A percentile compares a stretch with the other conserved stretches of the same genome.
phyloP scores from a whole-genome alignment of 2,329 filamentous ascomycete species.

The Aotearoamyces nothofagi region DNA sequence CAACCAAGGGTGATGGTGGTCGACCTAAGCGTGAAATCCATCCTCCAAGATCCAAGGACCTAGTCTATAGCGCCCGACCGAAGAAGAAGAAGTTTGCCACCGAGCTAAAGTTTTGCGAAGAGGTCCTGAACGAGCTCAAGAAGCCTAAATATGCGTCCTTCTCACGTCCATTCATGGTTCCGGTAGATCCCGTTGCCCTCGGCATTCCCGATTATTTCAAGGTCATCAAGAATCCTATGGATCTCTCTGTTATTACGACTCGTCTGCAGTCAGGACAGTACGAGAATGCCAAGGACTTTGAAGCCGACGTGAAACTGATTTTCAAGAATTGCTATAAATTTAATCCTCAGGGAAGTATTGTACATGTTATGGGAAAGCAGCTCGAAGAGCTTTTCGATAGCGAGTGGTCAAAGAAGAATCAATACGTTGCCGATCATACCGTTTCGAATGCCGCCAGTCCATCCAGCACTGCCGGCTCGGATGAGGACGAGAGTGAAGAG shows the following conservation, averaged over 20 bases:
- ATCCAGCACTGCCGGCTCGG: conserved; percentile 52
- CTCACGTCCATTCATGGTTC: conserved; percentile 62
- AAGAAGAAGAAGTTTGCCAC: conserved; percentile 83
- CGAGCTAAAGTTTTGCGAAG: conserved; percentile 81
- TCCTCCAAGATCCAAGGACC: conserved; percentile 75
- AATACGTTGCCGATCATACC: conserved; percentile 66
- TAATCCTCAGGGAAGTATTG: conserved; percentile 66
- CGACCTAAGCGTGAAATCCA: conserved; percentile 90
- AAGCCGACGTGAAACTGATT: conserved; percentile 68
- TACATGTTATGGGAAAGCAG: conserved; percentile 55
- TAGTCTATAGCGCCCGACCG: conserved; percentile 74
- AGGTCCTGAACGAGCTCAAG: conserved; percentile 63
- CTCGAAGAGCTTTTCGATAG: conserved; percentile 62
- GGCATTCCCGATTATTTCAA: conserved; percentile 90
- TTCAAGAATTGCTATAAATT: conserved; percentile 86
- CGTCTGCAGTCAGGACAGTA: conserved; percentile 73
- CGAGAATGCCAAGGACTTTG: conserved; percentile 68
- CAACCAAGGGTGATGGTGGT: conserved; percentile 57
- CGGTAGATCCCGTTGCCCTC: conserved; percentile 86
- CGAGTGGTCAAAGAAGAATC: conserved; percentile 64
- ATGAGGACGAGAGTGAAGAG: conserved; percentile 50
- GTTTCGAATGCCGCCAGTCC: conserved; percentile 45
- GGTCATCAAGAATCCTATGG: conserved; percentile 95
- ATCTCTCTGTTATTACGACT: conserved; percentile 64
- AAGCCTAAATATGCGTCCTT: conserved; percentile 53